Base-by-base conservation (phyloP, 805 yeast species). In the Suhomyces canberraensis region DNA sequence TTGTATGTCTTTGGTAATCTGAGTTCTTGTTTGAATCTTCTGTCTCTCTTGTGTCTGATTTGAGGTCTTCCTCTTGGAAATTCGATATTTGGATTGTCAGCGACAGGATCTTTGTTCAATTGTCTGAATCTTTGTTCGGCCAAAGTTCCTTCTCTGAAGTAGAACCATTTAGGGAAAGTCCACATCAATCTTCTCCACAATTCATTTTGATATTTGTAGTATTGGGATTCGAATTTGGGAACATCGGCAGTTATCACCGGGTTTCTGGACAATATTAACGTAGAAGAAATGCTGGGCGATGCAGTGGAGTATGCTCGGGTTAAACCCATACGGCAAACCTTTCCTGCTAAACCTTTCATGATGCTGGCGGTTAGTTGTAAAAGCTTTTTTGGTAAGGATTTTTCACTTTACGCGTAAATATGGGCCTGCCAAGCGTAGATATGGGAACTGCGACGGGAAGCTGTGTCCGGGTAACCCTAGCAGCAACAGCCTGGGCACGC, bases 141-240 rank as follows among this genome's bases (percentile, higher is more conserved):
- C 44, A 93, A 69, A 1, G 97, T 83, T 44, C 98, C 98, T 51
- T 77, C 81, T 55, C 84, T 86, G 68, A 81, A 93, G 66, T 90
- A 93, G 57, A 79, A 90, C 76, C 88, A 88, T 50, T 83, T 80
- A 4, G 98, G 98, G 61, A 93, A 93, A 0, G 98, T 89, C 96
- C 96, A 89, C 95, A 90, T 89, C 48, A 93, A 71, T 51, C 98
- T 76, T 54, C 81, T 81, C 70, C 89, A 90, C 37, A 93, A 71
- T 58, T 86, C 95, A 35, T 79, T 76, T 61, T 90, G 95, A 59
- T 93, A 93, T 36, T 78, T 69, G 57, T 84, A 86, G 61, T 82
- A 93, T 35, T 79, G 79, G 41, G 68, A 54, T 50, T 88, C 96
- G 49, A 91, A 83, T 39, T 70, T 76, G 8, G 82, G 70, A 36